Evolutionary conservation across 257 asterid species (phyloP).

Genomic region (Buddleja alternifolia): DNA sequence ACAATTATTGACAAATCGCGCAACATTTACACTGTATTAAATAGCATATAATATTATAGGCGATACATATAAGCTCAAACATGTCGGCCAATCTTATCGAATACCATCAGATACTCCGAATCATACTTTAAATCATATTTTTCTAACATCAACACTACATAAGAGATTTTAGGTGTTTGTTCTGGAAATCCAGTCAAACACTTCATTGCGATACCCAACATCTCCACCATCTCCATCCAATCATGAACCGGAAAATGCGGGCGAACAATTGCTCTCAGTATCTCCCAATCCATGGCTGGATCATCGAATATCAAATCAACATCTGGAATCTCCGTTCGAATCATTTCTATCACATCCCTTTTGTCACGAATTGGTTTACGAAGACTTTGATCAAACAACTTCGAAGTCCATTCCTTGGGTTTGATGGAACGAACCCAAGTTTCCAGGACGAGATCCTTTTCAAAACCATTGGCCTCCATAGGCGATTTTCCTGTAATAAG

Average conservation of each 20-base stretch:
- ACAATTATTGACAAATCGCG: no score
- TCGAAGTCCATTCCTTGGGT: not conserved
- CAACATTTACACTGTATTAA: no score
- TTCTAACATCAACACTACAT: not conserved
- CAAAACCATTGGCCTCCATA: not conserved
- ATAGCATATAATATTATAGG: no score
- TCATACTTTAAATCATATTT: no score
- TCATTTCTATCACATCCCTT: not conserved
- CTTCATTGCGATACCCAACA: not conserved
- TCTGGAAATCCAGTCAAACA: not conserved
- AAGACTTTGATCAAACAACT: no score
- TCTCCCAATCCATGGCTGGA: not conserved
- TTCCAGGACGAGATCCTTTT: not conserved
- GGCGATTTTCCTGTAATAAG: slow-evolving; percentile 2
- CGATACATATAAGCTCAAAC: no score
- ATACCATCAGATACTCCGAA: no score
- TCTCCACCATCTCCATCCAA: not conserved
- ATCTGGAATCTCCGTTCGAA: not conserved
- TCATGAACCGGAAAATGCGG: not conserved
- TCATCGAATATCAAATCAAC: not conserved
- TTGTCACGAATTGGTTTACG: not conserved
- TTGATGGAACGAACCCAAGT: not conserved
- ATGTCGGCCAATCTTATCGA: no score
- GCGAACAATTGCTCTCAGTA: not conserved
- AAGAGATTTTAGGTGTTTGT: not conserved